Evolutionary conservation across 805 yeast species (phyloP).

Genomic region (Candida palmyrensis): DNA sequence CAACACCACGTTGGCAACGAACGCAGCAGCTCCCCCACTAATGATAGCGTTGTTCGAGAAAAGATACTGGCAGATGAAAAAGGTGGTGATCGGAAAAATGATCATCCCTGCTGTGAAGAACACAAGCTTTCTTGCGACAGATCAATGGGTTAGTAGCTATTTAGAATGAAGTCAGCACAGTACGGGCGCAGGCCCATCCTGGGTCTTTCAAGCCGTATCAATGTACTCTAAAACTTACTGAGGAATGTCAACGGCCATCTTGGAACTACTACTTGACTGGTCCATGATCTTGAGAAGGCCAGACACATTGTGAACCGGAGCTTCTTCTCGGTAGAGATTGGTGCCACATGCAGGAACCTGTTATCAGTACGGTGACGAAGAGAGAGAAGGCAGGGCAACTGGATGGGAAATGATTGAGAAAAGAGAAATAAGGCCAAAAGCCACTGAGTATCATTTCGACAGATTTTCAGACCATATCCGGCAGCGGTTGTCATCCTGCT

Average conservation of each 20-base stretch:
- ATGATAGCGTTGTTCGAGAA: slow-evolving; percentile 50
- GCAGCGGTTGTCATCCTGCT: no score
- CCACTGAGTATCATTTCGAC: background rate
- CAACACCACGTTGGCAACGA: slow-evolving; percentile 67
- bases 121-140: slow-evolving; percentile 63
- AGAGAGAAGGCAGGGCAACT: no score
- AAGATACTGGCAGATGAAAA: slow-evolving; percentile 50
- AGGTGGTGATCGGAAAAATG: slow-evolving; percentile 56
- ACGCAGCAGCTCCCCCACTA: slow-evolving; percentile 79
- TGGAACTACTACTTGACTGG: slow-evolving; percentile 1
- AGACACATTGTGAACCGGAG: background rate
- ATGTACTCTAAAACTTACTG: no score
- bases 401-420: background rate
- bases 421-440: background rate
- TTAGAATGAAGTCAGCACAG: no score
- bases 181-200: no score
- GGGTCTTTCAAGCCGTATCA: no score
- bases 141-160: no score
- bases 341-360: background rate
- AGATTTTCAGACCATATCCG: no score
- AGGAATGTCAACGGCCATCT: slow-evolving; percentile 39
- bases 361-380: no score
- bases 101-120: slow-evolving; percentile 78
- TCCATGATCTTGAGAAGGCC: background rate
- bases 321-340: background rate